Conservation (phyloP, 306 rosid species). For the Vigna mungo region DNA sequence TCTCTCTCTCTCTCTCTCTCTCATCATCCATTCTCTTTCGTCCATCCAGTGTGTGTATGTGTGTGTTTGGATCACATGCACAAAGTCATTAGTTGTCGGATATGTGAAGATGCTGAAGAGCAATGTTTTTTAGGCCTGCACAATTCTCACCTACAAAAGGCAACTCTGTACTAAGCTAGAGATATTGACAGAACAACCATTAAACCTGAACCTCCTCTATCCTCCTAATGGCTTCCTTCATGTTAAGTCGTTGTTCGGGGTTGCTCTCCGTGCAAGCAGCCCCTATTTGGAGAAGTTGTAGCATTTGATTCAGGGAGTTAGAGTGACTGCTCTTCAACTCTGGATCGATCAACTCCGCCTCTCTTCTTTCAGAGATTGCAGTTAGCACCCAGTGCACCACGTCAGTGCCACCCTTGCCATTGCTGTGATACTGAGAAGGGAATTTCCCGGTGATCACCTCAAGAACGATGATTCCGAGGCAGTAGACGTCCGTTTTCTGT, state of each 20-base stretch:
- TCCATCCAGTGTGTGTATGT: not conserved
- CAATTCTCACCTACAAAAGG: constrained; percentile 49
- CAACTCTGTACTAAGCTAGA: constrained; percentile 43
- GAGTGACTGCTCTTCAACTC: constrained; percentile 46
- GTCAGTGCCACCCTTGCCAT: constrained; percentile 86
- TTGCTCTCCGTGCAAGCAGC: constrained; percentile 66
- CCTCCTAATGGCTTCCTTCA: constrained; percentile 84
- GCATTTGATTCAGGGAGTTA: constrained; percentile 53
- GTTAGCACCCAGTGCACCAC: constrained; percentile 81
- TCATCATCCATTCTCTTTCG: not conserved
- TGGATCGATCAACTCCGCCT: constrained; percentile 74
- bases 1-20: constrained; percentile 31
- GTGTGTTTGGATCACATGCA: not conserved
- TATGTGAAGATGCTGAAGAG: constrained; percentile 32
- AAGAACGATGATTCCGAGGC: constrained; percentile 83
- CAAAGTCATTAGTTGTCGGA: constrained; percentile 6
- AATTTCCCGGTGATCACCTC: constrained; percentile 84
- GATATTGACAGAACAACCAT: constrained; percentile 44
- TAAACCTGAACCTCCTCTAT: constrained; percentile 62
- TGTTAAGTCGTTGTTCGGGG: constrained; percentile 65
- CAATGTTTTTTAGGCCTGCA: constrained; percentile 48
- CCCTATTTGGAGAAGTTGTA: constrained; percentile 70
- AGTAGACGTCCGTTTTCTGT: constrained; percentile 79
- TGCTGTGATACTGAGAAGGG: constrained; percentile 84
- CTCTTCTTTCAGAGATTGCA: constrained; percentile 60